phyloP scores from a whole-genome alignment of 345 rosid species.

The Tarenaya hassleriana region DNA sequence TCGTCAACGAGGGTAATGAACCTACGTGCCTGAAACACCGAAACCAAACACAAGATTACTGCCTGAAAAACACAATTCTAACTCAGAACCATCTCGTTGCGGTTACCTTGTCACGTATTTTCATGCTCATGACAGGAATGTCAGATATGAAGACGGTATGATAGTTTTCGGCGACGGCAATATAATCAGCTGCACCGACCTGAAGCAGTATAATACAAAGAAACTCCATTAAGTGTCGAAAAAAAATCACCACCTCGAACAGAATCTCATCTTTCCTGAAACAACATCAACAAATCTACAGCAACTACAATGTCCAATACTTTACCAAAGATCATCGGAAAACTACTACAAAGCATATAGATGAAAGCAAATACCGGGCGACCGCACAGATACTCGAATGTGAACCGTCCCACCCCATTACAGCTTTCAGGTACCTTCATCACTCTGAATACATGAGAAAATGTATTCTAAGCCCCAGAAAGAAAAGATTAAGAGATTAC shows the following conservation, averaged over 20 bases:
- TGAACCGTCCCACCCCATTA: constrained; percentile 68
- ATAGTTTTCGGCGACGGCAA: constrained; percentile 69
- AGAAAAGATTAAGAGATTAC: background rate
- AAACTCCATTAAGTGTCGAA: background rate
- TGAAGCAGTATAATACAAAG: constrained; percentile 16
- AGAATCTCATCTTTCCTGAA: no score
- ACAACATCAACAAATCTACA: no score
- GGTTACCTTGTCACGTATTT: constrained; percentile 71
- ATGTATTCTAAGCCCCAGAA: background rate
- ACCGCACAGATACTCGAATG: constrained; percentile 80
- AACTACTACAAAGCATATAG: background rate
- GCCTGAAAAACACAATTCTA: background rate
- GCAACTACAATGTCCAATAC: no score
- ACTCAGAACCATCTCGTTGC: background rate
- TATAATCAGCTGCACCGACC: constrained; percentile 94
- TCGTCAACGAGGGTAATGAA: constrained; percentile 92
- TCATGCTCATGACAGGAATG: constrained; percentile 83
- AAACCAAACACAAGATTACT: background rate
- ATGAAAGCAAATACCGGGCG: constrained; percentile 44
- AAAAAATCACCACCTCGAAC: no score
- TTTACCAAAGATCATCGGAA: no score
- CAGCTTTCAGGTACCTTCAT: constrained; percentile 84
- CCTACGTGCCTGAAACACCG: constrained; percentile 71
- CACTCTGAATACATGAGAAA: constrained; percentile 18
- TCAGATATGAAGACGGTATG: constrained; percentile 77